phyloP scores from a whole-genome alignment of 2,329 filamentous ascomycete genomes.

The Botrytis tulipae region DNA sequence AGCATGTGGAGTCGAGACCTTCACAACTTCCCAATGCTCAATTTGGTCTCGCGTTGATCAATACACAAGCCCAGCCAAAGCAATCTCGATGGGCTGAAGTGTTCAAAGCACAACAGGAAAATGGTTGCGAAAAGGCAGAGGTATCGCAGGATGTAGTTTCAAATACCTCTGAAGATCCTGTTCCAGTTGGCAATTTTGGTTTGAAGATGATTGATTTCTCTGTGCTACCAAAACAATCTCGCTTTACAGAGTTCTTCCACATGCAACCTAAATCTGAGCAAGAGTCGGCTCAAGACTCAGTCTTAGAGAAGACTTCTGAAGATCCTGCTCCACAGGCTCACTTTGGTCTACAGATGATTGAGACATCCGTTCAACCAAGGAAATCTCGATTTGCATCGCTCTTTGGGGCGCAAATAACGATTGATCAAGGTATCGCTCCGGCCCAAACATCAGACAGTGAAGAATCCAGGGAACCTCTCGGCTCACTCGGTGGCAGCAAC shows the following conservation, averaged over 20 bases:
- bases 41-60: not conserved
- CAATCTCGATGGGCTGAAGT: not conserved
- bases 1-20: not conserved
- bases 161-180: not conserved
- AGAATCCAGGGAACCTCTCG: not conserved
- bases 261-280: not conserved
- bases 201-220: not conserved
- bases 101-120: not conserved
- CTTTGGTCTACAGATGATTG: not conserved
- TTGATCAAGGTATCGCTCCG: not conserved
- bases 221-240: not conserved
- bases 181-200: not conserved
- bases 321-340: not conserved
- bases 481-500: not conserved
- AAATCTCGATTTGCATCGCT: not conserved
- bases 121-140: not conserved
- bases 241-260: not conserved
- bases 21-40: not conserved
- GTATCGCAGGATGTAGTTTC: not conserved
- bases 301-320: not conserved
- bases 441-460: not conserved
- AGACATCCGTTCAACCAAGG: not conserved
- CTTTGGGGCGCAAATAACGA: not conserved
- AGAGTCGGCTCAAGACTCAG: not conserved
- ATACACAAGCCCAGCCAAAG: not conserved